Evolutionary conservation across 1,139 yeast genomes (phyloP), one percentile per base, ranked within the genome.

Genomic region (Candida sp.): DNA sequence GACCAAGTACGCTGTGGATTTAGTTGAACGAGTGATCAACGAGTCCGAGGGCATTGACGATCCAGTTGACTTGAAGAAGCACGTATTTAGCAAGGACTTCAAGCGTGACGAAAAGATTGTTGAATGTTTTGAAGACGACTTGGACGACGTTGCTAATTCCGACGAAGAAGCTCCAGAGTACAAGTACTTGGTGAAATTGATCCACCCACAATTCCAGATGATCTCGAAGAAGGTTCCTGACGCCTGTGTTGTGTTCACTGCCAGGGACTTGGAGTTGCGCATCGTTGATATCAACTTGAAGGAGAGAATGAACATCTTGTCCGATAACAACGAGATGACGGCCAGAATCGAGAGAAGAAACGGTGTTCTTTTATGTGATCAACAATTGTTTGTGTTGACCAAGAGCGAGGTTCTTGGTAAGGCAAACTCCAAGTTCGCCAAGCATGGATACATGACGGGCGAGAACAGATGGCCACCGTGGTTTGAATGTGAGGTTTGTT

Each of bases 401-500:
- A 81, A 60, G 71, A 78, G 63, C 67, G 81, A 56, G 26, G 49
- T 53, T 27, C 27, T 48, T 11, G 43, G 33, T 32, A 49, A 48
- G 39, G 47, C 64, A 1, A 64, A 62, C 32, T 65, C 71, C 1
- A 67, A 63, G 45, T 56, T 65, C 23, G 67, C 66, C 25, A 66
- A 66, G 49, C 73, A 72, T 17, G 58, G 58, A 28, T 62, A 58
- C 3, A 65, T 65, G 52, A 47, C 59, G 1, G 56, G 54, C 12
- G 51, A 63, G 5, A 62, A 64, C 11, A 59, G 59, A 42, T 90
- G 97, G 97, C 94, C 96, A 0, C 96, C 97, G 1, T 88, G 94
- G 91, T 68, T 91, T 34, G 90, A 88, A 52, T 61, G 66, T 47
- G 98, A 93, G 64, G 78, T 88, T 53, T 85, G 92, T 57, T 88